These are phyloP conservation scores for Sorghum bicolor DNA, from an alignment of 176 grass and related monocot species.

Conservation along the genomic window DNA sequence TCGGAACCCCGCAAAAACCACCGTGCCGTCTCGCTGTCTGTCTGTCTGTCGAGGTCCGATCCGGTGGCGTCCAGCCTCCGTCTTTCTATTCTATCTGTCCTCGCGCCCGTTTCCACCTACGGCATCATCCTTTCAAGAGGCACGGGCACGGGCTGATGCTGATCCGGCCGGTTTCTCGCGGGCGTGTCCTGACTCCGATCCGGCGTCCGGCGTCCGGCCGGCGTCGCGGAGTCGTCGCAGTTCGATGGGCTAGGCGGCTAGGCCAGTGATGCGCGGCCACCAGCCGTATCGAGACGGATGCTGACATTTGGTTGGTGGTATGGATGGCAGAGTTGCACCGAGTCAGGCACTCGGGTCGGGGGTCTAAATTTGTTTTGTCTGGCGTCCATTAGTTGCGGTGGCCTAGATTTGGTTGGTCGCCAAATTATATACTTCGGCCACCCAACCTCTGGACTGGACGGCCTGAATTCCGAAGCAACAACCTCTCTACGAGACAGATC, in stretches of 20 bases:
- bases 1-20: slow-evolving; percentile 49
- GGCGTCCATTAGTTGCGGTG: neutral
- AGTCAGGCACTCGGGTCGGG: neutral
- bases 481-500: neutral
- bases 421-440: neutral
- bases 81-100: neutral
- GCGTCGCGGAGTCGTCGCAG: neutral
- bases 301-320: neutral
- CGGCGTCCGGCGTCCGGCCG: neutral
- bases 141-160: neutral
- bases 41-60: neutral
- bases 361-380: neutral
- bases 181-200: neutral
- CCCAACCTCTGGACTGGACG: neutral
- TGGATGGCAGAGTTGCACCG: slow-evolving; percentile 15
- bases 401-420: slow-evolving; percentile 18
- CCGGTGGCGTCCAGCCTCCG: neutral
- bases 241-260: neutral
- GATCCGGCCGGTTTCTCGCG: neutral
- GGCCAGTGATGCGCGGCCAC: neutral
- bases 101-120: slow-evolving; percentile 8
- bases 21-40: neutral
- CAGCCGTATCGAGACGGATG: neutral
- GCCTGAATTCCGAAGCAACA: neutral
- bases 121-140: neutral